Conservation (phyloP, 2,329 filamentous ascomycete species). For the Fusarium sp. region DNA sequence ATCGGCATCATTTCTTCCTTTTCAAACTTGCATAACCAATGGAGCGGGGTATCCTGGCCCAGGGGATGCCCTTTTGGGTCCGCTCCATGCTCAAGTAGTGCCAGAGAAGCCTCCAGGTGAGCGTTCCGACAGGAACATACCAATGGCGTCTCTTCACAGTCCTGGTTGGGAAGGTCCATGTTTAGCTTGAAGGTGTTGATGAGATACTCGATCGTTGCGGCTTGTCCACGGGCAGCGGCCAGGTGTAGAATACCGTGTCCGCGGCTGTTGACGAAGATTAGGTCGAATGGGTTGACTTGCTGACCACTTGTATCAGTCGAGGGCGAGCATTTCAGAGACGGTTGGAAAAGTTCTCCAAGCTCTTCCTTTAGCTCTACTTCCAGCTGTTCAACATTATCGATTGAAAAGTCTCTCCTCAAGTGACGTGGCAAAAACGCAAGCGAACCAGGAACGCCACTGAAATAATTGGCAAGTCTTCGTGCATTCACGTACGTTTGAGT, state of each 20-base stretch:
- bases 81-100: neutral
- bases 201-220: neutral
- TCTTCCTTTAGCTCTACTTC: neutral
- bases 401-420: neutral
- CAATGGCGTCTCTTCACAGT: neutral
- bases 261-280: neutral
- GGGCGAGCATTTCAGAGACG: neutral
- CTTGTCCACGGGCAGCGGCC: neutral
- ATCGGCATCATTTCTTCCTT: neutral
- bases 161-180: neutral
- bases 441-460: neutral
- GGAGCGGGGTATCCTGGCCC: neutral
- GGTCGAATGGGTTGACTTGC: neutral
- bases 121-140: neutral
- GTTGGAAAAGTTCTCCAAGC: neutral
- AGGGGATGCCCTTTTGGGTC: neutral
- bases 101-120: neutral
- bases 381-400: neutral
- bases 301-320: accelerated
- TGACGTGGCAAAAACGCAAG: neutral
- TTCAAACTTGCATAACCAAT: neutral
- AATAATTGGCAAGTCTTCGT: neutral
- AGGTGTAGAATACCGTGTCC: neutral
- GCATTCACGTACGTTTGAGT: neutral
- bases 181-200: neutral